Base-by-base conservation (phyloP, 2,329 filamentous ascomycete species). In the Sphaerulina vaccinii region DNA sequence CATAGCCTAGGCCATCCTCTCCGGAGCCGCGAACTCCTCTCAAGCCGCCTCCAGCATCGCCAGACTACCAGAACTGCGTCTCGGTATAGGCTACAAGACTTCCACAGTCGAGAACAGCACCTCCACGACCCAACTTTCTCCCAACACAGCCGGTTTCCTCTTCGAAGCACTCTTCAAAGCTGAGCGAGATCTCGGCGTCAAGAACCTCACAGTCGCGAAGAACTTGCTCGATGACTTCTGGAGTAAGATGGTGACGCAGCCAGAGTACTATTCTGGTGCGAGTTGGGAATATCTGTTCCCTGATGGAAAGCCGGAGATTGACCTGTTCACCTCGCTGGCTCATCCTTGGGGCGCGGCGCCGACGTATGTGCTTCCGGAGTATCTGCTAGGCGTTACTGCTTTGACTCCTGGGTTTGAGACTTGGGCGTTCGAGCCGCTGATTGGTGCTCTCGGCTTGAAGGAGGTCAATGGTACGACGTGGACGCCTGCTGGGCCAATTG, bases 141-240 rank as follows among this genome's bases (percentile, higher is more conserved):
- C 77, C 9, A 77, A 77, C 57, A 77, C 73, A 19, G 72, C 68
- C 10, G 72, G 73, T 1, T 75, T 76, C 54, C 61, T 77, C 2
- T 67, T 77, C 3, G 60, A 69, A 35, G 68, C 71, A 0, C 58
- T 75, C 0, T 65, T 72, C 42, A 45, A 59, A 19, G 62, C 64
- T 0, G 52, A 64, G 16, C 61, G 65, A 23, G 53, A 63, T 33
- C 53, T 64, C 3, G 53, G 49, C 3, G 51, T 56, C 6, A 40
- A 38, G 19, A 64, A 61, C 42, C 60, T 56, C 11, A 65, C 58
- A 3, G 56, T 61, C 2, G 52, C 62, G 0, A 60, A 55, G 2
- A 58, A 66, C 18, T 62, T 77, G 1, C 62, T 76, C 0, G 60
- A 69, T 21, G 62, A 60, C 5, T 62, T 75, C 10, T 77, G 74